Percentiles rank a stretch among this genome's conserved stretches.
phyloP scores from a whole-genome alignment of 441 rosid species.

The Croton setiger region DNA sequence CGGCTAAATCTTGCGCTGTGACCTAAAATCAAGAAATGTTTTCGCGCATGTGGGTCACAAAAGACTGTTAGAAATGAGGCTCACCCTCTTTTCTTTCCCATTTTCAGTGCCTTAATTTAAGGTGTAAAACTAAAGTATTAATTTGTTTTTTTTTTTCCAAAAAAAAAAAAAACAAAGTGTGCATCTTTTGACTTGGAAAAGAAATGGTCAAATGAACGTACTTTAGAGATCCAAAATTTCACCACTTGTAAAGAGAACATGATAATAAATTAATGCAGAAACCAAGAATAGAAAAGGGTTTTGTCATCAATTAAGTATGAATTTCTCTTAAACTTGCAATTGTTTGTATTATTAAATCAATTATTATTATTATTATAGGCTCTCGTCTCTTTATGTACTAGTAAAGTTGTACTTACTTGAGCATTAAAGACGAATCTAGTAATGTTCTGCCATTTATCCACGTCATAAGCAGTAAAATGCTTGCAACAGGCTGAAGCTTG shows the following conservation, averaged over 20 bases:
- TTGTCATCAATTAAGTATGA: neutral
- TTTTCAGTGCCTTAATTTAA: neutral
- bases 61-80: too few relatives aligned
- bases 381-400: too few relatives aligned
- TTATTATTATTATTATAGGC: too few relatives aligned
- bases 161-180: neutral
- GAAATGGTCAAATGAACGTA: neutral
- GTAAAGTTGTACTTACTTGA: constrained; percentile 31
- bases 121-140: neutral
- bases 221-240: neutral
- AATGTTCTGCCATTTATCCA: constrained; percentile 73
- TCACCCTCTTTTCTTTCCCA: neutral
- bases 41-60: neutral
- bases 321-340: neutral
- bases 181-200: neutral
- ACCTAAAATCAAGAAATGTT: constrained; percentile 37
- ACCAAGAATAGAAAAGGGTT: neutral
- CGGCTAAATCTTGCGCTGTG: constrained; percentile 68
- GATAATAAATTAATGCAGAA: neutral
- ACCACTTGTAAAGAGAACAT: neutral
- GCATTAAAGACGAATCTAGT: constrained; percentile 70
- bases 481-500: constrained; percentile 93
- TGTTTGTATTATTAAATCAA: too few relatives aligned
- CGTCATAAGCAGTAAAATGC: constrained; percentile 83
- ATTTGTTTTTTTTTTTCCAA: too few relatives aligned